Evolutionary conservation across 83 land plant genomes (phyloP), one percentile per base, ranked within the genome.

Genomic region (Diphasiastrum complanatum): DNA sequence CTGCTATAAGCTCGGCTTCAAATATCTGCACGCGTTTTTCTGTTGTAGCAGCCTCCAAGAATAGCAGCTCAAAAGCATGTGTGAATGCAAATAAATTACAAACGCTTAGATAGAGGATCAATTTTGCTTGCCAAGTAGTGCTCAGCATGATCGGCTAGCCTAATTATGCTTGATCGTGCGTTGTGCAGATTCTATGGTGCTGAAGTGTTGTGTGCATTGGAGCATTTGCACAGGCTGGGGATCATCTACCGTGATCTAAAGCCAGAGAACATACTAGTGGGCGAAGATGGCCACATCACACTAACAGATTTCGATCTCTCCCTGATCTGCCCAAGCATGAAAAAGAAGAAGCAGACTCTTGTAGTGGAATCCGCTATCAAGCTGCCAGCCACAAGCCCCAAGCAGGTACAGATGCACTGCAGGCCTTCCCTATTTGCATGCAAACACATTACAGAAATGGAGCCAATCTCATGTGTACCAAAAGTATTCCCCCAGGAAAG

Each of bases 271-370:
- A 57, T 86, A 0, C 59, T 86, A 40, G 51, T 86, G 55, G 85
- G 83, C 54, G 78, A 58, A 3, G 75, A 65, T 38, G 91, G 91
- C 29, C 91, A 86, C 40, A 18, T 86, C 33, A 79, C 74, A 81
- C 76, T 86, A 10, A 79, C 85, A 6, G 91, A 86, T 51, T 86
- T 86, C 46, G 91, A 86, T 67, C 82, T 86, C 45, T 86, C 91
- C 3, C 46, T 65, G 37, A 59, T 79, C 63, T 57, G 38, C 68
- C 72, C 33, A 19, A 71, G 0, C 35, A 58, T 1, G 51, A n/a
- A n/a, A n/a, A 29, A 70, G 11, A 59, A 1, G 63, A 77, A 1
- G 54, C 32, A 33, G 51, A 4, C 48, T 64, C 5, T 41, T 37
- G 10, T 2, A 19, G 24, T 10, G 45, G 33, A 61, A 51, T 53